These are phyloP conservation scores for Penicillium sp. DNA, from an alignment of 2,329 filamentous ascomycete genomes.

Conservation along the genomic window DNA sequence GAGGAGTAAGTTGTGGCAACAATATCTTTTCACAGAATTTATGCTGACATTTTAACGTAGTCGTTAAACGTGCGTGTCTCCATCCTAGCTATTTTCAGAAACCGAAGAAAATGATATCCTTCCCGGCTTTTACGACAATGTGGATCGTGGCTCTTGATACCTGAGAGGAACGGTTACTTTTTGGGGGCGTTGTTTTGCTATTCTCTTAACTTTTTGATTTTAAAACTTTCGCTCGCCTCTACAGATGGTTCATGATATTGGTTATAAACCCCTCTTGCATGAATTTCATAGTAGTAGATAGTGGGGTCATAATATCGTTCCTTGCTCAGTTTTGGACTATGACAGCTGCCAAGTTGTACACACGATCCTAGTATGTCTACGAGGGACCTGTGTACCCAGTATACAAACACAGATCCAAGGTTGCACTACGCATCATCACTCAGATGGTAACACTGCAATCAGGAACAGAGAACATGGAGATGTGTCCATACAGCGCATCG, in stretches of 20 bases:
- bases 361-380: background rate
- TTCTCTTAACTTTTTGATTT: background rate
- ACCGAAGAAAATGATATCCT: constrained; percentile 4
- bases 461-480: constrained; percentile 9
- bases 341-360: background rate
- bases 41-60: constrained; percentile 20
- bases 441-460: background rate
- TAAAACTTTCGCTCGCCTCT: background rate
- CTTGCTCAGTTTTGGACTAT: background rate
- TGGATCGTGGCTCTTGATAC: background rate
- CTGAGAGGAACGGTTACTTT: background rate
- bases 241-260: background rate
- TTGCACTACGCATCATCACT: background rate
- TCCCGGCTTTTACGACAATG: background rate
- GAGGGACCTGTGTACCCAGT: too few relatives aligned
- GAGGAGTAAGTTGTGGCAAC: constrained; percentile 61
- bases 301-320: background rate
- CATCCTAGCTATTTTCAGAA: too few relatives aligned
- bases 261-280: background rate
- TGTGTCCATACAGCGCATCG: background rate
- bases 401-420: background rate
- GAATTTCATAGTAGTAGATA: background rate
- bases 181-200: background rate
- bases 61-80: constrained; percentile 49
- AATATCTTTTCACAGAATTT: background rate